phyloP scores from a whole-genome alignment of 306 rosid species.

The Vigna angularis region DNA sequence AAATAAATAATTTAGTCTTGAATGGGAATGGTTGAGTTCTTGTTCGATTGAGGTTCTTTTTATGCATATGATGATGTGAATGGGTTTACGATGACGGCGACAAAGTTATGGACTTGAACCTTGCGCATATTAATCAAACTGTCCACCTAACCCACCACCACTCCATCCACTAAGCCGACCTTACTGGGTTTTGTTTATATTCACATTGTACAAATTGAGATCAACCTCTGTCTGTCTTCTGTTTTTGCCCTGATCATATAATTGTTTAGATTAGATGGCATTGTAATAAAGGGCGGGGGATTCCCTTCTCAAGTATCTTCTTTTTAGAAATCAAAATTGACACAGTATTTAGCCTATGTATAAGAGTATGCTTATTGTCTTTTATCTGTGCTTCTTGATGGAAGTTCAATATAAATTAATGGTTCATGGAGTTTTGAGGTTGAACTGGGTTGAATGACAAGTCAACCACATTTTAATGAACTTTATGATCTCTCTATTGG shows the following conservation, averaged over 20 bases:
- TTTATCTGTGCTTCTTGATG: neutral
- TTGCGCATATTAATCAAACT: neutral
- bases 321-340: too few relatives aligned
- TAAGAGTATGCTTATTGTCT: neutral
- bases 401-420: neutral
- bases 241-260: neutral
- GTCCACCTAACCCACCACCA: neutral
- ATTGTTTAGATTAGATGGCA: neutral
- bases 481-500: neutral
- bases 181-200: neutral
- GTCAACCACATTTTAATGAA: neutral
- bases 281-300: neutral
- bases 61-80: too few relatives aligned
- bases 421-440: neutral
- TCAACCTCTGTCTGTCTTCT: neutral
- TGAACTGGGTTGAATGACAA: neutral
- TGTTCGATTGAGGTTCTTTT: neutral
- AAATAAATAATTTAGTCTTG: neutral
- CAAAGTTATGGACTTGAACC: neutral
- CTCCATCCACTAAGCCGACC: neutral
- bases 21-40: neutral
- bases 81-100: neutral
- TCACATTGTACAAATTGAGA: neutral
- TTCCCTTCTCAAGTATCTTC: slow-evolving; percentile 2
- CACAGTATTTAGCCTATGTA: neutral